Evolutionary conservation across 2,329 filamentous ascomycete genomes (phyloP).

Genomic region (Epichloe coenophiala): DNA sequence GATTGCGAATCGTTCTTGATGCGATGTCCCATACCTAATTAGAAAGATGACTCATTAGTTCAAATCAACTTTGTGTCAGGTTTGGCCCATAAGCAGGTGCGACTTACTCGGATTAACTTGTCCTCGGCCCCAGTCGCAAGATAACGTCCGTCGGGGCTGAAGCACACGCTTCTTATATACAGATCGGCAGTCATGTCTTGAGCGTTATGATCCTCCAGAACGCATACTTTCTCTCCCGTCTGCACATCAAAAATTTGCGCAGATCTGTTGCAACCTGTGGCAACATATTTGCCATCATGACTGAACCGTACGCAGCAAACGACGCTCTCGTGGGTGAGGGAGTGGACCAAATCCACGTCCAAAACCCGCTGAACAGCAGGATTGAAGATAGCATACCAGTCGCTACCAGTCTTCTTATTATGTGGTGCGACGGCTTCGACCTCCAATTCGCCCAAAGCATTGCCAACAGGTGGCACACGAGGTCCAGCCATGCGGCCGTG

Average conservation of each 20-base stretch:
- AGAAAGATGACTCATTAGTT: slow-evolving; percentile 6
- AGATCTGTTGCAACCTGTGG: slow-evolving; percentile 94
- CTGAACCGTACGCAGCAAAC: slow-evolving; percentile 98
- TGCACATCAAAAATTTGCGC: slow-evolving; percentile 97
- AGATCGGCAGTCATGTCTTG: slow-evolving; percentile 74
- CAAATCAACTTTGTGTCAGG: too few relatives aligned
- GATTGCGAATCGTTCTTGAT: slow-evolving; percentile 70
- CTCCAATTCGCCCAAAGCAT: slow-evolving; percentile 72
- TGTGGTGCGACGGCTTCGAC: slow-evolving; percentile 72
- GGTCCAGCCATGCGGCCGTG: slow-evolving; percentile 42
- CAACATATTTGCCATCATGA: slow-evolving; percentile 86
- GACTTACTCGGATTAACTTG: slow-evolving; percentile 80
- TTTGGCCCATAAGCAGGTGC: background rate
- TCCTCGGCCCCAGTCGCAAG: slow-evolving; percentile 94
- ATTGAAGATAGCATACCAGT: slow-evolving; percentile 98
- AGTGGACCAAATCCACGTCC: slow-evolving; percentile 90
- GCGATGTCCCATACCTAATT: slow-evolving; percentile 85
- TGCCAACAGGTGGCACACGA: slow-evolving; percentile 36
- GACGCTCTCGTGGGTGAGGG: slow-evolving; percentile 84
- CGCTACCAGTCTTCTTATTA: slow-evolving; percentile 75
- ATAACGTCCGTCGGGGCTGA: slow-evolving; percentile 89
- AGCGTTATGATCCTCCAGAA: slow-evolving; percentile 77
- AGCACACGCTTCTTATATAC: slow-evolving; percentile 96
- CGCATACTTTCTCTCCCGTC: slow-evolving; percentile 74
- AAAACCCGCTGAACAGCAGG: slow-evolving; percentile 76